Conservation (phyloP, 2,329 filamentous ascomycete genomes). For the Tolypocladium sp. region DNA sequence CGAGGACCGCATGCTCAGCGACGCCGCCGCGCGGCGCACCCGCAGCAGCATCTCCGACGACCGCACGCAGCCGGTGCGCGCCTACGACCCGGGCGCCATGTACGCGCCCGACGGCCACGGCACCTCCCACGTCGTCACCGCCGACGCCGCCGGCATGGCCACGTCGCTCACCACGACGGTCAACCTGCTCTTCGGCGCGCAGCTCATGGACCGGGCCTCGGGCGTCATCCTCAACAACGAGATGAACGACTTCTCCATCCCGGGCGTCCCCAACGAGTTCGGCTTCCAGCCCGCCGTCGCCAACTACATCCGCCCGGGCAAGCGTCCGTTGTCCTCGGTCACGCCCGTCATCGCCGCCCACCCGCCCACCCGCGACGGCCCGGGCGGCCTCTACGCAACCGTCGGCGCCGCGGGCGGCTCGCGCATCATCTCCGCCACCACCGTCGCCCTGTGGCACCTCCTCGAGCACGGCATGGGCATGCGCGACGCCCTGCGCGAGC, state of each 20-base stretch:
- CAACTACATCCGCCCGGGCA: slow-evolving; percentile 75
- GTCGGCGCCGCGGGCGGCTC: slow-evolving; percentile 74
- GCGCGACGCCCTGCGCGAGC: slow-evolving; percentile 51
- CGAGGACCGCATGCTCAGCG: slow-evolving; percentile 59
- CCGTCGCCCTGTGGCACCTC: slow-evolving; percentile 65
- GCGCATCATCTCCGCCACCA: slow-evolving; percentile 71
- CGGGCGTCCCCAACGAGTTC: slow-evolving; percentile 68
- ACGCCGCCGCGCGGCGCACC: slow-evolving; percentile 48
- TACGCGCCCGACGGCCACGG: slow-evolving; percentile 63
- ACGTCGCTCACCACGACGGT: slow-evolving; percentile 79
- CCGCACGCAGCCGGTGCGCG: slow-evolving; percentile 59
- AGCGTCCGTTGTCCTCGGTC: slow-evolving; percentile 77
- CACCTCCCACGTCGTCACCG: slow-evolving; percentile 64
- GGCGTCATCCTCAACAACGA: slow-evolving; percentile 72
- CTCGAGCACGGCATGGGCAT: slow-evolving; percentile 55
- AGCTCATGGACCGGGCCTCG: slow-evolving; percentile 69
- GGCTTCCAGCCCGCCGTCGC: slow-evolving; percentile 70
- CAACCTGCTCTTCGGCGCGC: slow-evolving; percentile 77
- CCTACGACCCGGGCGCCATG: slow-evolving; percentile 62
- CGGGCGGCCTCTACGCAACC: slow-evolving; percentile 56
- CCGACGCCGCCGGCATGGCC: slow-evolving; percentile 65
- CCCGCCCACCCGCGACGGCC: too few species aligned
- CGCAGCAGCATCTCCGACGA: slow-evolving; percentile 62
- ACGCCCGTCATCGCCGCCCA: slow-evolving; percentile 66
- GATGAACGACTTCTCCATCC: slow-evolving; percentile 80